Evolutionary conservation across 306 rosid species (phyloP).

Genomic region (Argentina anserina): DNA sequence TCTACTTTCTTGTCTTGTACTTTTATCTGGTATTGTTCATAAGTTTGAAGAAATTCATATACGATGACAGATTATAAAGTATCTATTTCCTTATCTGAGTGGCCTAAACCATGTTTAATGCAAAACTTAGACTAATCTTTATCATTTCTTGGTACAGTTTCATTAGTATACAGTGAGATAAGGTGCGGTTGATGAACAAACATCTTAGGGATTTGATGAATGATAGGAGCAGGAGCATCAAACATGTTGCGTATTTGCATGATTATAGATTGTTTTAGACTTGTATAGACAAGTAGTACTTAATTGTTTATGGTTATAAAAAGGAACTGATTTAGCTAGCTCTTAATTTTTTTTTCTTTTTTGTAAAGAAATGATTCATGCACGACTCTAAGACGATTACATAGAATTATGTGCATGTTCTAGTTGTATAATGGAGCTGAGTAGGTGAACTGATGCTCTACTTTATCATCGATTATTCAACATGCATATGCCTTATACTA

Average conservation of each 20-base stretch:
- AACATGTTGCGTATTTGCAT: conserved; percentile 20
- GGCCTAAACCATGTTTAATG: conserved; percentile 8
- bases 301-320: background rate
- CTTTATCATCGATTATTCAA: background rate
- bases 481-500: background rate
- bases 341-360: background rate
- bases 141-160: background rate
- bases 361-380: background rate
- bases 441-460: conserved; percentile 17
- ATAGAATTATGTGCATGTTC: background rate
- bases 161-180: background rate
- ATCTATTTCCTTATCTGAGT: background rate
- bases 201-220: conserved; percentile 15
- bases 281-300: background rate
- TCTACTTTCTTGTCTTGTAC: background rate
- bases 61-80: background rate
- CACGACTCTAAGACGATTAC: background rate
- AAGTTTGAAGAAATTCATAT: background rate
- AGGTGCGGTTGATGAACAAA: conserved; percentile 62
- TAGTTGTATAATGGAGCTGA: background rate
- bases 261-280: conserved; percentile 3
- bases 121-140: background rate
- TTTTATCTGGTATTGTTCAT: background rate
- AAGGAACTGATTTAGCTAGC: background rate
- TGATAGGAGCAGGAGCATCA: conserved; percentile 13